Evolutionary conservation across 1,139 yeast genomes (phyloP).

Genomic region (Blastobotrys persicus): DNA sequence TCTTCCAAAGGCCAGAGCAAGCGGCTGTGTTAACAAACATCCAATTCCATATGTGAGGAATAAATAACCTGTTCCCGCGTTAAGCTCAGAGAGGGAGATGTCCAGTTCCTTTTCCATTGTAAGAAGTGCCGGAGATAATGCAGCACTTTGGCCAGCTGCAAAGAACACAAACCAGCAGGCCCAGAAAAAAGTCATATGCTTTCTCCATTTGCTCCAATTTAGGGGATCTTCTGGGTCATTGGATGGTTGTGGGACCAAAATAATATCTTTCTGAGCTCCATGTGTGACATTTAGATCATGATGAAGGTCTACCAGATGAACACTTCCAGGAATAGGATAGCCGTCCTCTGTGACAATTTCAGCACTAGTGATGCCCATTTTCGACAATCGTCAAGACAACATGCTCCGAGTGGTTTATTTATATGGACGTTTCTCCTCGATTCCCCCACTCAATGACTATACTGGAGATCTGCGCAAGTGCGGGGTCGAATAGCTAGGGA

Average conservation of each 20-base stretch:
- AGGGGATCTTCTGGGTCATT: constrained; percentile 51
- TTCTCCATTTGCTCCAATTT: constrained; percentile 43
- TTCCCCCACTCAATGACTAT: too few relatives aligned
- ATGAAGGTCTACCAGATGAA: constrained; percentile 53
- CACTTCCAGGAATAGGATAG: constrained; percentile 45
- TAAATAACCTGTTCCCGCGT: constrained; percentile 51
- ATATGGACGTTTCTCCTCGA: too few relatives aligned
- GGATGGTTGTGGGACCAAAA: constrained; percentile 46
- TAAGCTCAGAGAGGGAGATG: constrained; percentile 43
- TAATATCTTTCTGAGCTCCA: constrained; percentile 37
- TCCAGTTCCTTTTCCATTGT: constrained; percentile 41
- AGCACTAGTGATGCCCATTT: neutral
- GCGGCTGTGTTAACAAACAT: constrained; percentile 49
- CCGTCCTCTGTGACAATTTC: constrained; percentile 1
- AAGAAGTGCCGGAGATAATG: constrained; percentile 45
- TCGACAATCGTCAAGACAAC: neutral
- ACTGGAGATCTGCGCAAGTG: too few relatives aligned
- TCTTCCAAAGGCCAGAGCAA: constrained; percentile 54
- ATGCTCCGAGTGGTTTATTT: neutral
- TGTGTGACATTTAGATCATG: constrained; percentile 29
- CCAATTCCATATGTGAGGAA: constrained; percentile 51
- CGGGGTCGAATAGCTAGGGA: too few relatives aligned
- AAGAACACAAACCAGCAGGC: constrained; percentile 44
- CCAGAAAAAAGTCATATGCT: constrained; percentile 32
- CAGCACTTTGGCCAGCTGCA: constrained; percentile 48